Percentiles rank a stretch among this genome's conserved stretches.
Evolutionary conservation across 208 protist genomes (phyloP).

Genomic region (Acanthamoeba royreba): DNA sequence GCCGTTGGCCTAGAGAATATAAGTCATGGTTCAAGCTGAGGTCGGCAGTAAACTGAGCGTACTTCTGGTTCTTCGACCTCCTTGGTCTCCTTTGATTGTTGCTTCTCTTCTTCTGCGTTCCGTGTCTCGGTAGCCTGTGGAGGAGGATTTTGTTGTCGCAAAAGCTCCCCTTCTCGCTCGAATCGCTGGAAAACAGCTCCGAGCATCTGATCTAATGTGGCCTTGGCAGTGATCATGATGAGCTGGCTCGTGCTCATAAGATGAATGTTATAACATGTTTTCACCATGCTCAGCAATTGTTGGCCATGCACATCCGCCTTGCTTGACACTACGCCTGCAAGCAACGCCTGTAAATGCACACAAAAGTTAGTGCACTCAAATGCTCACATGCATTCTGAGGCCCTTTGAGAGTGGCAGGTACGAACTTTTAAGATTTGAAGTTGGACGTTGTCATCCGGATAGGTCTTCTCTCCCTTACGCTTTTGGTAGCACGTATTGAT

Average conservation of each 20-base stretch:
- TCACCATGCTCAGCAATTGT: conserved; percentile 73
- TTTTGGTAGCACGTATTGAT: conserved; percentile 73
- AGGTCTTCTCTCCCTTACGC: conserved; percentile 13
- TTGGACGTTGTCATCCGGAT: conserved; percentile 71
- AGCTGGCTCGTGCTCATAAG: conserved; percentile 59
- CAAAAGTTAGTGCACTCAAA: no score
- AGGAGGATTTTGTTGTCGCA: no score
- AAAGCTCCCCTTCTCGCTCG: background rate
- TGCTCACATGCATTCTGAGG: no score
- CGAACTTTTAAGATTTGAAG: conserved; percentile 80
- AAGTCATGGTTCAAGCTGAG: no score
- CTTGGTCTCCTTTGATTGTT: no score
- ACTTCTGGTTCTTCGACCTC: no score
- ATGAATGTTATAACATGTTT: conserved; percentile 82
- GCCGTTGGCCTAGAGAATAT: background rate
- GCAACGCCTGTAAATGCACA: conserved; percentile 69
- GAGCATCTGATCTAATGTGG: conserved; percentile 74
- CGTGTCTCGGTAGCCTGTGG: background rate
- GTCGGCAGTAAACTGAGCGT: no score
- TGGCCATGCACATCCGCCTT: conserved; percentile 75
- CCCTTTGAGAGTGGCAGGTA: background rate
- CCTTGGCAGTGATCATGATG: conserved; percentile 68
- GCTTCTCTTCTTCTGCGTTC: background rate
- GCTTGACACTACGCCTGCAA: conserved; percentile 73
- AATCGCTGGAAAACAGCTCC: conserved; percentile 67